Percentiles rank a stretch among this genome's conserved stretches.
phyloP scores from a whole-genome alignment of 192 early-diverging fungal genomes.

The Paraglomus occultum region DNA sequence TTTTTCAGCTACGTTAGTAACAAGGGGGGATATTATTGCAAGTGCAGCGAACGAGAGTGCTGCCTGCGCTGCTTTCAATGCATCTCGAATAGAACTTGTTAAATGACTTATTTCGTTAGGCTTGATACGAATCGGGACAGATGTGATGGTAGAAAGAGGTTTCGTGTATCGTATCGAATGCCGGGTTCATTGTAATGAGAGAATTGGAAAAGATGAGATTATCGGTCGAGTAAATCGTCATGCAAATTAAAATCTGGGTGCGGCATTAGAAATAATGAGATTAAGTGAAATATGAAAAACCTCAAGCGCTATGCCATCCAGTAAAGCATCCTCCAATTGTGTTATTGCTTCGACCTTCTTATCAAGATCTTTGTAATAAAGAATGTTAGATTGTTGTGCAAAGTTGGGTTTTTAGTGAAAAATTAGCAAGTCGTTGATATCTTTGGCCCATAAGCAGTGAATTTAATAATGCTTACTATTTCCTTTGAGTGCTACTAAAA shows the following conservation, averaged over 20 bases:
- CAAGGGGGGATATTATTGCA: neutral
- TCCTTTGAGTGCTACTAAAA: slow-evolving; percentile 12
- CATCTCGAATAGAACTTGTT: slow-evolving; percentile 1
- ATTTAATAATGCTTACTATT: slow-evolving; percentile 21
- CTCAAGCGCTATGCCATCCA: slow-evolving; percentile 10
- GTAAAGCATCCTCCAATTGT: slow-evolving; percentile 13
- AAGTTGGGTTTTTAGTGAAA: neutral
- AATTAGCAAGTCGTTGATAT: neutral
- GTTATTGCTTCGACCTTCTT: slow-evolving; percentile 25
- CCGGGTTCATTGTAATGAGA: too few relatives aligned
- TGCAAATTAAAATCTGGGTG: too few relatives aligned
- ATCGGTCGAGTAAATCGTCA: too few relatives aligned
- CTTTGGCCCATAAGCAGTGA: neutral
- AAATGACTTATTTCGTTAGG: slow-evolving; percentile 24
- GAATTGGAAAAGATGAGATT: too few relatives aligned
- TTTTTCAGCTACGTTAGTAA: slow-evolving; percentile 5
- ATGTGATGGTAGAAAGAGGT: too few relatives aligned
- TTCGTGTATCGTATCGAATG: too few relatives aligned
- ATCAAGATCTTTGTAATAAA: slow-evolving; percentile 12
- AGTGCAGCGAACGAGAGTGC: slow-evolving; percentile 14
- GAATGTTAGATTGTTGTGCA: neutral
- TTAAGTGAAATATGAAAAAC: slow-evolving; percentile 3
- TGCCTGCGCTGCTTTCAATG: slow-evolving; percentile 8
- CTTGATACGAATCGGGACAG: neutral
- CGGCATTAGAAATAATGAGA: too few relatives aligned